Percentiles rank a stretch among this genome's conserved stretches.
phyloP scores from a whole-genome alignment of 2,329 filamentous ascomycete genomes.

The Hysterium pulicare region DNA sequence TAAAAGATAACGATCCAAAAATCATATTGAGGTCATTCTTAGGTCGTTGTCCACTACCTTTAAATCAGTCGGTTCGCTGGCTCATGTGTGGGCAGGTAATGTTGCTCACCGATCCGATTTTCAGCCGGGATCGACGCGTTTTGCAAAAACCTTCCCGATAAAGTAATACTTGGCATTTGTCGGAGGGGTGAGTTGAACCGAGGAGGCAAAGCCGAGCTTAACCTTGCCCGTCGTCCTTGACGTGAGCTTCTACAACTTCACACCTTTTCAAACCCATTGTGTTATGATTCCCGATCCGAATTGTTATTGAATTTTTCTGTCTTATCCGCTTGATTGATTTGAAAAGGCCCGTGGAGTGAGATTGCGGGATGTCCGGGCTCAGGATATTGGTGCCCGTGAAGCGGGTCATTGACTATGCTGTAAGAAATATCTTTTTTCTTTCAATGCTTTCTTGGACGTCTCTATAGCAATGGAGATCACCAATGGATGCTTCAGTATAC shows the following conservation, averaged over 20 bases:
- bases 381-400: slow-evolving; percentile 56
- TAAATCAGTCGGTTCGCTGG: too few relatives aligned
- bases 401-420: slow-evolving; percentile 58
- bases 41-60: too few relatives aligned
- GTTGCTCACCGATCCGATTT: too few relatives aligned
- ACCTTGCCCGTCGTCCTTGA: background rate
- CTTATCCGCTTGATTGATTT: background rate
- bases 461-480: background rate
- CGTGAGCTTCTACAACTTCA: background rate
- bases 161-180: background rate
- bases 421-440: slow-evolving; percentile 26
- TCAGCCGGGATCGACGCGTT: too few relatives aligned
- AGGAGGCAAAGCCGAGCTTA: background rate
- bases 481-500: background rate
- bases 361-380: slow-evolving; percentile 43
- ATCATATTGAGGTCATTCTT: too few relatives aligned
- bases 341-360: too few relatives aligned
- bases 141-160: too few relatives aligned
- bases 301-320: background rate
- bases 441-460: too few relatives aligned
- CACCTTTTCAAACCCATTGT: background rate
- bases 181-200: background rate
- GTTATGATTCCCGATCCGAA: background rate
- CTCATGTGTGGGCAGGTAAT: too few relatives aligned
- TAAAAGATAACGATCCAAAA: too few relatives aligned